Conservation (phyloP, 2,329 filamentous ascomycete genomes). For the Stagonosporopsis chrysanthemi region DNA sequence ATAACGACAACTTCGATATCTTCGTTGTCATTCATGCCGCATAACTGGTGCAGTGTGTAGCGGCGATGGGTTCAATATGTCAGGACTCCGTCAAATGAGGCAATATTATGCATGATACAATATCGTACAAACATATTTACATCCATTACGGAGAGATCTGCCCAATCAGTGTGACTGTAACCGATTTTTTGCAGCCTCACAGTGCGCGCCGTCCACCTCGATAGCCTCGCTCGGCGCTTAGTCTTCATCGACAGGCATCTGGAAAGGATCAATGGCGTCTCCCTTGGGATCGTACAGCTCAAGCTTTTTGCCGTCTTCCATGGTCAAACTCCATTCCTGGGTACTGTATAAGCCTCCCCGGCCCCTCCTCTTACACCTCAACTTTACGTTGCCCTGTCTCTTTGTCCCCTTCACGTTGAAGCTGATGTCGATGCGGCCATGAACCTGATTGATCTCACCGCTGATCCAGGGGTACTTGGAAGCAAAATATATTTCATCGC, state of each 20-base stretch:
- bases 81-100: not conserved
- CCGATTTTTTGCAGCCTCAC: not conserved
- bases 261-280: conserved; percentile 69
- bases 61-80: not conserved
- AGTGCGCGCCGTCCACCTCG: not conserved
- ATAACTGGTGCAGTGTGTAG: not conserved
- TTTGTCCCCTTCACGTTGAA: conserved; percentile 87
- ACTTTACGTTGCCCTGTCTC: conserved; percentile 75
- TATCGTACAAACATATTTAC: conserved; percentile 27
- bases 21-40: not conserved
- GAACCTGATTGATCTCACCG: conserved; percentile 87
- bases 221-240: not conserved
- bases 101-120: conserved; percentile 17
- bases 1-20: conserved; percentile 16
- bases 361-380: conserved; percentile 75
- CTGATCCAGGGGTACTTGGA: conserved; percentile 58
- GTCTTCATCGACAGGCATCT: conserved; percentile 36
- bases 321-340: conserved; percentile 85
- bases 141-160: conserved; percentile 21
- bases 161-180: not conserved
- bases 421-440: conserved; percentile 84
- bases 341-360: conserved; percentile 81
- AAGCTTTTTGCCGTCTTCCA: conserved; percentile 70
- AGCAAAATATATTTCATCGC: conserved; percentile 69
- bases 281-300: conserved; percentile 73